These are phyloP conservation scores for Hydnomerulius pinastri DNA, from an alignment of 768 basidiomycete species.

Conservation along the genomic window DNA sequence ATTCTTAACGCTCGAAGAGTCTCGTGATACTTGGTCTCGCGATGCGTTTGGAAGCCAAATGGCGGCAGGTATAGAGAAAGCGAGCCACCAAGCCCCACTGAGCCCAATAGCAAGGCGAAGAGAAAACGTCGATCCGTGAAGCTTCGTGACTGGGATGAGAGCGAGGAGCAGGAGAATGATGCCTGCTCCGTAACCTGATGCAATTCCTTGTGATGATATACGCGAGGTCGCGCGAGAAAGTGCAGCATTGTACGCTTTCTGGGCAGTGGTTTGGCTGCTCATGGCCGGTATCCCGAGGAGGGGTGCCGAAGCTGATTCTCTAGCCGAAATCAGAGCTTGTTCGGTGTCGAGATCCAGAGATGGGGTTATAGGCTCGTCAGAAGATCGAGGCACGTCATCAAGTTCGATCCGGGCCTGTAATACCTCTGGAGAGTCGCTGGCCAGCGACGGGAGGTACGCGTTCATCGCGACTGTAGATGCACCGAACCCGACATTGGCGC, in stretches of 20 bases:
- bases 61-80: conserved; percentile 78
- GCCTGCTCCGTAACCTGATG: conserved; percentile 83
- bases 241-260: conserved; percentile 50
- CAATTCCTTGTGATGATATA: conserved; percentile 85
- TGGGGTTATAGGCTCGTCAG: conserved; percentile 18
- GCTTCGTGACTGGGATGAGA: conserved; percentile 71
- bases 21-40: not conserved
- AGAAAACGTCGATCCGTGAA: conserved; percentile 76
- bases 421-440: conserved; percentile 65
- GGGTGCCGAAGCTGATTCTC: conserved; percentile 39
- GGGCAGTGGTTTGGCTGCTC: conserved; percentile 17
- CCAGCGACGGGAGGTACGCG: conserved; percentile 78
- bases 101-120: conserved; percentile 82
- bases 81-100: conserved; percentile 87
- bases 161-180: conserved; percentile 74
- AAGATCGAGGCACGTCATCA: conserved; percentile 9
- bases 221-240: conserved; percentile 77
- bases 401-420: conserved; percentile 37
- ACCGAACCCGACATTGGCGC: conserved; percentile 86
- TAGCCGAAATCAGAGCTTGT: not conserved
- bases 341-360: conserved; percentile 21
- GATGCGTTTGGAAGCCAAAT: conserved; percentile 62
- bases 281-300: conserved; percentile 25
- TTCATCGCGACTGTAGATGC: conserved; percentile 89
- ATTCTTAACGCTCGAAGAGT: conserved; percentile 8